These are phyloP conservation scores for Microascus cirrosus DNA, from an alignment of 2,329 filamentous ascomycete genomes.

Conservation along the genomic window DNA sequence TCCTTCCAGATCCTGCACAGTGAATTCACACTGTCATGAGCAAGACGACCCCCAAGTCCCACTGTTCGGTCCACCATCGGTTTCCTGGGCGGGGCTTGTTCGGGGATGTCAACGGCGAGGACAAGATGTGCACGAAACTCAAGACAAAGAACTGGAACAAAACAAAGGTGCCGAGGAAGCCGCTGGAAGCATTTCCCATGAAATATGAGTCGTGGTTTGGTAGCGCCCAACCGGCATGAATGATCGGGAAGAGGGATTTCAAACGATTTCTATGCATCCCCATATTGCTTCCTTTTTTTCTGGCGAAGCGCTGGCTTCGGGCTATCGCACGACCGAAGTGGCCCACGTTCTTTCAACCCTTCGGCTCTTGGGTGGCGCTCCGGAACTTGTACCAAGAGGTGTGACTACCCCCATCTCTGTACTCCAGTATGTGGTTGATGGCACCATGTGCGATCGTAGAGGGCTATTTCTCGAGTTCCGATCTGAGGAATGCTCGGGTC, in stretches of 20 bases:
- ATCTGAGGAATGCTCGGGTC: background rate
- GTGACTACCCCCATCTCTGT: background rate
- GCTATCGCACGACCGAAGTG: background rate
- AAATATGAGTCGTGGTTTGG: background rate
- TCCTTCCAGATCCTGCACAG: background rate
- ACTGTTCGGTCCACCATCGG: too few species aligned
- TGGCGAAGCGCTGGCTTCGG: slow-evolving; percentile 4
- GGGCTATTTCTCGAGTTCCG: background rate
- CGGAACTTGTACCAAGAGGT: background rate
- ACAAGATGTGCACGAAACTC: too few species aligned
- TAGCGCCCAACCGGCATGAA: background rate
- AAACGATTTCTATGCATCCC: background rate
- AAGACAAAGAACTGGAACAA: too few species aligned
- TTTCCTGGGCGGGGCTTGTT: too few species aligned
- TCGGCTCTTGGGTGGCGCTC: background rate
- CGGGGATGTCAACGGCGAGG: too few species aligned
- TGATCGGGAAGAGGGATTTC: background rate
- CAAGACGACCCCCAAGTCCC: background rate
- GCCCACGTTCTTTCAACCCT: background rate
- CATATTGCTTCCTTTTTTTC: background rate
- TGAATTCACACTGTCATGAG: background rate
- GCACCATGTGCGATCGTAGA: background rate
- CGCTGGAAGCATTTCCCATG: background rate
- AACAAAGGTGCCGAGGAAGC: too few species aligned
- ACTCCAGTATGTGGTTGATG: background rate